Base-by-base conservation (phyloP, 495 filamentous ascomycete species). In the Penicillium alfredii region DNA sequence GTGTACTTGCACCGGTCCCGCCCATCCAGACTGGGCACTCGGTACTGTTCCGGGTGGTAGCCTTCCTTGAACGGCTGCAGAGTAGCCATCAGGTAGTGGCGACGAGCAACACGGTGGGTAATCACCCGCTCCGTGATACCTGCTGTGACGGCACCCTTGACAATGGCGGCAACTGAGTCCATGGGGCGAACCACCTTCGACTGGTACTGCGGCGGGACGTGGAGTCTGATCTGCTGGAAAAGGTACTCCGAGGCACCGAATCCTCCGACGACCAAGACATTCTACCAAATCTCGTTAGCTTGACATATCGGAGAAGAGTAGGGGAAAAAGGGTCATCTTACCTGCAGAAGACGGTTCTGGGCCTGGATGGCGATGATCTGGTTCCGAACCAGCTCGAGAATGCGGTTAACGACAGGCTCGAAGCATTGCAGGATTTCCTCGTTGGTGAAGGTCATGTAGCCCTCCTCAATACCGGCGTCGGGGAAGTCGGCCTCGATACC, bases 1-100 rank as follows among this genome's bases (percentile, higher is more conserved):
- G 92, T 98, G 57, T 96, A 98, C 71, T 98, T 98, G 81, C 92
- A 98, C 33, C 92, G 77, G 59, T 98, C 92, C 54, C 95, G 94
- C 39, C 92, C 92, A 49, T 98, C 92, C 38, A 97, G 75, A 46
- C 84, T 92, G 13, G 92, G 93, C 9, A 98, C 93, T 45, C 92
- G 88, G 65, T 97, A 97, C 40, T 92, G 87, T 58, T 98, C 92
- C 2, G 90, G 92, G 55, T 98, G 92, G 59, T 97, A 94, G 11
- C 92, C 92, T 58, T 97, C 89, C 61, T 97, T 96, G 74, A 98
- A 98, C 6, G 93, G 93, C 56, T 97, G 90, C 11, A 98, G 76
- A 0, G 92, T 98, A 26, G 92, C 93, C 92, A 98, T 97, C 39
- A 98, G 86, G 58, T 98, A 98, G 63, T 98, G 92, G 23, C 92